Evolutionary conservation across 495 filamentous ascomycete species (phyloP).

Genomic region (Aspergillus incahuasiensis): DNA sequence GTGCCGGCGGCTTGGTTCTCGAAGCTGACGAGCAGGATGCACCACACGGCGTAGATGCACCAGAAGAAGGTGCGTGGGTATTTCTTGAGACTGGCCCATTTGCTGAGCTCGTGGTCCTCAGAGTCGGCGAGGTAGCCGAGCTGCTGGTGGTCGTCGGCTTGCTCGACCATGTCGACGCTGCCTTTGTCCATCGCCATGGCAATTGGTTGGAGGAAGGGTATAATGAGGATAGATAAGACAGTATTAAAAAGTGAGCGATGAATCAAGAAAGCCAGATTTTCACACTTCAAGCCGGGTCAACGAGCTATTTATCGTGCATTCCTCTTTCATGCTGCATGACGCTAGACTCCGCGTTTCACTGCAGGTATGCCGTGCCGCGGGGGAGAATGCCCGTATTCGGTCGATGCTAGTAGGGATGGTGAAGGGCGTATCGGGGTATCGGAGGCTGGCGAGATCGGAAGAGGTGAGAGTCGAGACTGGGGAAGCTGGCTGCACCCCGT

Average conservation of each 20-base stretch:
- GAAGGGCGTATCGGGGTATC: background rate
- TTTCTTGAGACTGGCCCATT: slow-evolving; percentile 3
- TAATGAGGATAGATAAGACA: background rate
- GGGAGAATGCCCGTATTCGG: background rate
- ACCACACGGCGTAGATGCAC: slow-evolving; percentile 9
- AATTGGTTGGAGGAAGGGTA: background rate
- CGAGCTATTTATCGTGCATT: background rate
- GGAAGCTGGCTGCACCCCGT: background rate
- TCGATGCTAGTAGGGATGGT: background rate
- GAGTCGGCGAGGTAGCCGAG: slow-evolving; percentile 8
- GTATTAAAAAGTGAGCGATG: background rate
- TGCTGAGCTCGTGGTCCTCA: slow-evolving; percentile 2
- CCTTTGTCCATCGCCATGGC: slow-evolving; percentile 2
- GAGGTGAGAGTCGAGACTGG: background rate
- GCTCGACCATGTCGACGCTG: slow-evolving; percentile 6
- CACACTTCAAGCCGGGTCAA: background rate
- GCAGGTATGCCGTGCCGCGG: background rate
- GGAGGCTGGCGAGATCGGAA: background rate
- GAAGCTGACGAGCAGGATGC: slow-evolving; percentile 6
- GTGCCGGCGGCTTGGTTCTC: slow-evolving; percentile 4
- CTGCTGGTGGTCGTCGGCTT: slow-evolving; percentile 1
- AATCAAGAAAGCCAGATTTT: background rate
- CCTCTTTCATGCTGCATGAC: background rate
- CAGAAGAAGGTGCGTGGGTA: slow-evolving; percentile 8
- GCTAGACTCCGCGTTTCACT: background rate